Evolutionary conservation across 768 basidiomycete genomes (phyloP).

Genomic region (Boletus reticulatus): DNA sequence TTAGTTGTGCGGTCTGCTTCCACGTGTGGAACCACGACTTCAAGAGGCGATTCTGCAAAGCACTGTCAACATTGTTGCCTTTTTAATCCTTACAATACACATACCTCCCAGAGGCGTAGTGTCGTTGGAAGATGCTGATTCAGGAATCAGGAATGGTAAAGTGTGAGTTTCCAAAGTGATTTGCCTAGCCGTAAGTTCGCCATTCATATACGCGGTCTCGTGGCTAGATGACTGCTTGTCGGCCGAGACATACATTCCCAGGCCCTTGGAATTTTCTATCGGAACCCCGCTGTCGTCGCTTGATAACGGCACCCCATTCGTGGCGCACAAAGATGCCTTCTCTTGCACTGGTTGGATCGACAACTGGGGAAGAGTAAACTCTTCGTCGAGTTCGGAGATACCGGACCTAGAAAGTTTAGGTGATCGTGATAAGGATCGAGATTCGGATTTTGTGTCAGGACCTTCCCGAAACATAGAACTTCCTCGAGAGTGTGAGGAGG

Average conservation of each 20-base stretch:
- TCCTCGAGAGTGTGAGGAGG: constrained; percentile 24
- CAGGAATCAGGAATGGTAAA: constrained; percentile 8
- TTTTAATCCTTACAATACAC: background rate
- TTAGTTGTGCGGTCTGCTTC: constrained; percentile 5
- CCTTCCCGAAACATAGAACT: constrained; percentile 31
- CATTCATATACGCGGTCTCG: constrained; percentile 22
- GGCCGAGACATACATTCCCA: constrained; percentile 18
- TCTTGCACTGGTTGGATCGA: constrained; percentile 35
- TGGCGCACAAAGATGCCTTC: constrained; percentile 26
- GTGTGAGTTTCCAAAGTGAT: constrained; percentile 12
- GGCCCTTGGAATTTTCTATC: constrained; percentile 18
- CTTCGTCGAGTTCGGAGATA: constrained; percentile 26
- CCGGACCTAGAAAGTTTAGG: constrained; percentile 34
- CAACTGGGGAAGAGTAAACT: constrained; percentile 13
- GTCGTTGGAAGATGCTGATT: constrained; percentile 5
- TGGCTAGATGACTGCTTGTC: constrained; percentile 21
- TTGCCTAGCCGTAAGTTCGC: constrained; percentile 11
- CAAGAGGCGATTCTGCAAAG: constrained; percentile 13
- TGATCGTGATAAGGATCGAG: constrained; percentile 54
- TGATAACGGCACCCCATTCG: constrained; percentile 11
- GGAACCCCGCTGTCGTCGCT: constrained; percentile 8
- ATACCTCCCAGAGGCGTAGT: constrained; percentile 16
- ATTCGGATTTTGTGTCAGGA: constrained; percentile 35
- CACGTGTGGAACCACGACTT: constrained; percentile 10
- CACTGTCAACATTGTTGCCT: constrained; percentile 8